Evolutionary conservation across 176 grass and related monocot species (phyloP).

Genomic region (Triticum turgidum): DNA sequence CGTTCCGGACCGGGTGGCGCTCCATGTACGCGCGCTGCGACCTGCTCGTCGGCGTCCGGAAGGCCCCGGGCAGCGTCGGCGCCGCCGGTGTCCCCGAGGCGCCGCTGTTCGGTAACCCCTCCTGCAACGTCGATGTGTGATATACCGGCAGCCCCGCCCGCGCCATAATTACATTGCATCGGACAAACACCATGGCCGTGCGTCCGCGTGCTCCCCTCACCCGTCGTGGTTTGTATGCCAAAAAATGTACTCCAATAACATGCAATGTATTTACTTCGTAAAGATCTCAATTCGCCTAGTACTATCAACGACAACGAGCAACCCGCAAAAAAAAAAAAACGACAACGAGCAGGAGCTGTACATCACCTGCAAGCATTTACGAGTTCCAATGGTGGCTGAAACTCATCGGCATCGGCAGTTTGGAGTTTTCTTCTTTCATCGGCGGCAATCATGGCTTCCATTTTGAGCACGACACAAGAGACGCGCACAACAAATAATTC

Average conservation of each 20-base stretch:
- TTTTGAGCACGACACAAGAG: too few species aligned
- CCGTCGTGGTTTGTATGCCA: too few species aligned
- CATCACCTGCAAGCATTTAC: not conserved
- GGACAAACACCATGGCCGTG: too few species aligned
- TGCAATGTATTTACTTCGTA: not conserved
- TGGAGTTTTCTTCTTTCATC: not conserved
- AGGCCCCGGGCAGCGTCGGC: not conserved
- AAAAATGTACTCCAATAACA: too few species aligned
- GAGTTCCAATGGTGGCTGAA: not conserved
- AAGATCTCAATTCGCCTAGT: not conserved
- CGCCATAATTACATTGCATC: too few species aligned
- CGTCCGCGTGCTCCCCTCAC: too few species aligned
- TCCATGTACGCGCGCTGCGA: slow-evolving; percentile 75
- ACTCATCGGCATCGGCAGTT: not conserved
- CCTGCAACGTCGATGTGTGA: slow-evolving; percentile 64
- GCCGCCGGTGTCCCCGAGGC: slow-evolving; percentile 4
- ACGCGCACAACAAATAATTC: too few species aligned
- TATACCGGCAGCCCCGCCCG: not conserved
- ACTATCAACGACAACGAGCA: not conserved
- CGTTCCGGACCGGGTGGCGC: slow-evolving; percentile 58
- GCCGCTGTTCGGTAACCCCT: slow-evolving; percentile 56
- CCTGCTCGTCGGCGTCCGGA: slow-evolving; percentile 53
- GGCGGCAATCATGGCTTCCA: not conserved
- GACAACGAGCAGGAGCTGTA: not conserved
- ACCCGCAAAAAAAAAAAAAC: not conserved